Evolutionary conservation across 257 asterid species (phyloP).

Genomic region (Solanum ossicruentum): DNA sequence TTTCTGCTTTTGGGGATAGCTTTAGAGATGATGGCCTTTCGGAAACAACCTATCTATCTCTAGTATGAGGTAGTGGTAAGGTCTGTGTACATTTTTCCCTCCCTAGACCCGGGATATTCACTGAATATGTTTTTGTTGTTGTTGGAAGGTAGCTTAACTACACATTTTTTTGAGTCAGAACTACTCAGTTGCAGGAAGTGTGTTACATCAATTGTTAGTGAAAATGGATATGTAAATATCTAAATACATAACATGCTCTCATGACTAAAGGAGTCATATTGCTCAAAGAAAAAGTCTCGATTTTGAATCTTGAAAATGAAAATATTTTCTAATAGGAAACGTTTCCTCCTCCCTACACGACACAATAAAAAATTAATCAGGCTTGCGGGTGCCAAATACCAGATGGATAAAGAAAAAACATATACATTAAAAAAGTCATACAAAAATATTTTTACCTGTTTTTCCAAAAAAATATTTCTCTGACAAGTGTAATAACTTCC

Average conservation of each 20-base stretch:
- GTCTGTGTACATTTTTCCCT: no score
- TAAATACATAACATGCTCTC: not conserved
- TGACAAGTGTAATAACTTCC: not conserved
- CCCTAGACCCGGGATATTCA: no score
- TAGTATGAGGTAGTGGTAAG: no score
- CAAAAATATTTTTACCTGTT: not conserved
- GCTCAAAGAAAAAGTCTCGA: not conserved
- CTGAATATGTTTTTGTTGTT: no score
- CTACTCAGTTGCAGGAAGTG: not conserved
- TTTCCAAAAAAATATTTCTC: not conserved
- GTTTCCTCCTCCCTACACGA: not conserved
- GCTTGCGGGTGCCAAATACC: not conserved
- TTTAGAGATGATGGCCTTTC: no score
- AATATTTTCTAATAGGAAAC: not conserved
- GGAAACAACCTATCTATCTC: no score
- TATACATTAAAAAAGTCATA: not conserved
- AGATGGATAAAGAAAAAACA: not conserved
- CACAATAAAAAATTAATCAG: not conserved
- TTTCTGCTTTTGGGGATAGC: no score
- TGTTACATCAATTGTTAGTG: not conserved
- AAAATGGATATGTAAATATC: not conserved
- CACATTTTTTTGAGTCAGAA: not conserved
- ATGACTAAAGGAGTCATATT: not conserved
- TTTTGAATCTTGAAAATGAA: not conserved
- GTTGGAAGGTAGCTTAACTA: no score